phyloP scores from a whole-genome alignment of 2,329 filamentous ascomycete species.

The Pseudogymnoascus sp. region DNA sequence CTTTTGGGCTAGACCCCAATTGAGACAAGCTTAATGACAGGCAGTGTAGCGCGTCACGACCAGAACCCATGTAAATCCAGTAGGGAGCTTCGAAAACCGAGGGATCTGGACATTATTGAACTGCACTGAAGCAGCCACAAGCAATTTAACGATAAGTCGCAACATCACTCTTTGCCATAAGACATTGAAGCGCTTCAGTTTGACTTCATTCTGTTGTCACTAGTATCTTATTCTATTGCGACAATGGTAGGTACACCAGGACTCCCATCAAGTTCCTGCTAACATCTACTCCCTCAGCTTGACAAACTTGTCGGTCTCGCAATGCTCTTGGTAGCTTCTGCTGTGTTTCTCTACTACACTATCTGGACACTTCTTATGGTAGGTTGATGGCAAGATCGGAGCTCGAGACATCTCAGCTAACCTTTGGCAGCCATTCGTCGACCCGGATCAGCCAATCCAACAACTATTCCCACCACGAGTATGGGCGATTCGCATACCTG shows the following conservation, averaged over 20 bases:
- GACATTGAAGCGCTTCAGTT: neutral
- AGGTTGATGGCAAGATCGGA: conserved; percentile 58
- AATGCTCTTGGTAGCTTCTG: conserved; percentile 66
- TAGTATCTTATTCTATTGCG: conserved; percentile 15
- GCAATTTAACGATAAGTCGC: neutral
- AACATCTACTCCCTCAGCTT: conserved; percentile 50
- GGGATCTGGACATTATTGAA: conserved; percentile 5
- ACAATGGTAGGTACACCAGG: conserved; percentile 25
- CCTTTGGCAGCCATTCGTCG: conserved; percentile 76
- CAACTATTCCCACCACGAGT: conserved; percentile 93
- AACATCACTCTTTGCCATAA: neutral
- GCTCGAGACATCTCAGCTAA: conserved; percentile 13
- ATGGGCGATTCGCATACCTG: conserved; percentile 97
- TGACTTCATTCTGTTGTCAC: conserved; percentile 3
- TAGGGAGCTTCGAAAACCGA: conserved; percentile 7
- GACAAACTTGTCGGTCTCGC: conserved; percentile 75
- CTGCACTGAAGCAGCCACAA: neutral
- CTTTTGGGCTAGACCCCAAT: conserved; percentile 9
- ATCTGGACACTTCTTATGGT: conserved; percentile 98
- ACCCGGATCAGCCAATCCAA: conserved; percentile 86
- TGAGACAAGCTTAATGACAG: conserved; percentile 5
- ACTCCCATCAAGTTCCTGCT: neutral
- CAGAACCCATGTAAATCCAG: conserved; percentile 9
- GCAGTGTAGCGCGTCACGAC: conserved; percentile 8
- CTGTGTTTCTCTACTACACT: conserved; percentile 84